A percentile compares a stretch with the other conserved stretches of the same genome.
Evolutionary conservation across 164 flowering plant genomes (phyloP).

Genomic region (Macadamia tetraphylla): DNA sequence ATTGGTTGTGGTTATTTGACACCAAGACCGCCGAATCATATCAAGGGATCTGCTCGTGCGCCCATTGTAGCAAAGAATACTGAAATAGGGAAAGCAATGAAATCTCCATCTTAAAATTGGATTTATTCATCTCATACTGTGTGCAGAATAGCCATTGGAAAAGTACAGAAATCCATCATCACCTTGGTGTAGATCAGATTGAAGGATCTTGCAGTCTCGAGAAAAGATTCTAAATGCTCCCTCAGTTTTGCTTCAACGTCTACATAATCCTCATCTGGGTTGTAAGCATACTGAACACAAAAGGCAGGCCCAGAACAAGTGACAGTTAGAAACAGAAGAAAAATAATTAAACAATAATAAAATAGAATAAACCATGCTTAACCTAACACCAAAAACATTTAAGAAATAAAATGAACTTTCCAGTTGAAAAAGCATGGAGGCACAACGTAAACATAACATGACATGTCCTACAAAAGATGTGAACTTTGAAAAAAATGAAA

Average conservation of each 20-base stretch:
- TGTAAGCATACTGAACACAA: constrained; percentile 67
- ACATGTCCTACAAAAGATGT: too few species aligned
- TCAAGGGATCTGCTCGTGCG: not conserved
- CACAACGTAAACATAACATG: not conserved
- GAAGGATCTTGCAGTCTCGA: constrained; percentile 91
- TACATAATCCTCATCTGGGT: constrained; percentile 86
- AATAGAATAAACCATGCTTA: not conserved
- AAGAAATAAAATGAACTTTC: not conserved
- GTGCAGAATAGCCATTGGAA: not conserved
- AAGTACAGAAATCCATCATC: constrained; percentile 2
- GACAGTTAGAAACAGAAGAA: not conserved
- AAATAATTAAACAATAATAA: not conserved
- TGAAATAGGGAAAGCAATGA: not conserved
- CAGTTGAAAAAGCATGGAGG: not conserved
- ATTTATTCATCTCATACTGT: not conserved
- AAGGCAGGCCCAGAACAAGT: constrained; percentile 4
- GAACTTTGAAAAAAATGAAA: too few species aligned
- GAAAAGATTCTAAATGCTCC: constrained; percentile 74
- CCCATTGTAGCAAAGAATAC: not conserved
- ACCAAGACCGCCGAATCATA: not conserved
- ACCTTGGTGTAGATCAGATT: constrained; percentile 92
- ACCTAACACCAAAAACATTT: not conserved
- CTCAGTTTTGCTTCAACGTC: constrained; percentile 73
- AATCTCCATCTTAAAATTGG: not conserved
- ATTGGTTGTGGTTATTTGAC: not conserved